Conservation (phyloP, 176 grass and related monocot genomes). For the Avena atlantica region DNA sequence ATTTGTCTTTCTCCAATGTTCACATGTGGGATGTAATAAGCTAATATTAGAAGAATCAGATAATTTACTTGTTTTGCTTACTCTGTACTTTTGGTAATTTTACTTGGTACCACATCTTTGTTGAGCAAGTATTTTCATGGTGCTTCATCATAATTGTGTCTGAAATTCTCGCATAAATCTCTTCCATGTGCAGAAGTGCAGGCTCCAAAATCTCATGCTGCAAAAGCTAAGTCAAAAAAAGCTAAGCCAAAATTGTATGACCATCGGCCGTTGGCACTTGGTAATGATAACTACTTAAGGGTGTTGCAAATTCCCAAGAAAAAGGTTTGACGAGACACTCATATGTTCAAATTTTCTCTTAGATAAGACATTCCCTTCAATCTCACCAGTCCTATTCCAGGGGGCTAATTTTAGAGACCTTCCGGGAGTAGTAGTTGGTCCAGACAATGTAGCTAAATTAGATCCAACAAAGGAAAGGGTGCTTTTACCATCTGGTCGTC, state of each 20-base stretch:
- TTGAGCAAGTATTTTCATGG: constrained; percentile 13
- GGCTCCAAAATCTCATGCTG: constrained; percentile 45
- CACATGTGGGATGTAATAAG: constrained; percentile 5
- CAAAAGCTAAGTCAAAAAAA: constrained; percentile 57
- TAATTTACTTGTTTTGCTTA: not conserved
- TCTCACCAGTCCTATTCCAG: constrained; percentile 57
- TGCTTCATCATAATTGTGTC: constrained; percentile 34
- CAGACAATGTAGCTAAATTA: constrained; percentile 82
- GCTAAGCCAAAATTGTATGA: constrained; percentile 65
- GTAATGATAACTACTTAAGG: constrained; percentile 82
- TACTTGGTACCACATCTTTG: constrained; percentile 12
- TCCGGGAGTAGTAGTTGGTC: constrained; percentile 71
- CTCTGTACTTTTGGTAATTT: not conserved
- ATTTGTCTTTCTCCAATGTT: constrained; percentile 23
- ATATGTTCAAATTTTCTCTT: constrained; percentile 30
- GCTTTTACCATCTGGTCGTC: constrained; percentile 81
- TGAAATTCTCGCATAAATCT: constrained; percentile 44
- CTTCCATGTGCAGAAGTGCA: constrained; percentile 57
- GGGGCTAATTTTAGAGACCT: constrained; percentile 99
- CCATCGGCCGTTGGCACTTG: constrained; percentile 63
- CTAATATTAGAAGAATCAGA: constrained; percentile 6
- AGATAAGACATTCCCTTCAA: constrained; percentile 7
- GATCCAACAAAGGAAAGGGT: constrained; percentile 78
- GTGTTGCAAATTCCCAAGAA: constrained; percentile 88
- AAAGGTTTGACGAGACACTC: constrained; percentile 69